phyloP scores from a whole-genome alignment of 495 filamentous ascomycete species.

The Trichoderma reesei region DNA sequence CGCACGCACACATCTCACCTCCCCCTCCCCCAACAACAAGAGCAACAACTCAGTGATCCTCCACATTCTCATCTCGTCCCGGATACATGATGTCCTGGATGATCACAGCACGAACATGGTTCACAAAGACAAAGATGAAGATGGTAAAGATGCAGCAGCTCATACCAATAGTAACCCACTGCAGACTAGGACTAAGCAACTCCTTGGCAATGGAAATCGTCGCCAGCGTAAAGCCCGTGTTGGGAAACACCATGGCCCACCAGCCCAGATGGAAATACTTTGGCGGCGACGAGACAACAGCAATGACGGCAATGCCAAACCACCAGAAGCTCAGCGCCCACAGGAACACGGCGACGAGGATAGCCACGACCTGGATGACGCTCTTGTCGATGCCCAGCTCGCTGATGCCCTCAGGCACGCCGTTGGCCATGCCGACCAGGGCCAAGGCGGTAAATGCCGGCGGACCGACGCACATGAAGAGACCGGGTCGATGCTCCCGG shows the following conservation, averaged over 20 bases:
- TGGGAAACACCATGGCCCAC: slow-evolving; percentile 51
- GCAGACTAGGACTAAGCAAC: slow-evolving; percentile 30
- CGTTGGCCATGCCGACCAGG: slow-evolving; percentile 34
- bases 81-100: slow-evolving; percentile 49
- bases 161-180: slow-evolving; percentile 40
- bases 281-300: slow-evolving; percentile 43
- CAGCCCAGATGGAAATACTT: slow-evolving; percentile 44
- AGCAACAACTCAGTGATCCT: background rate
- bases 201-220: slow-evolving; percentile 37
- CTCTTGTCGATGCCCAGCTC: background rate
- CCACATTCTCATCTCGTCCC: slow-evolving; percentile 51
- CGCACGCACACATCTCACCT: background rate
- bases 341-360: slow-evolving; percentile 49
- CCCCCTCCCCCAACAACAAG: background rate
- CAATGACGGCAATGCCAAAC: slow-evolving; percentile 49
- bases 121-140: slow-evolving; percentile 48
- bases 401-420: slow-evolving; percentile 20
- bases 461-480: slow-evolving; percentile 66
- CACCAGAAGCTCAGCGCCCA: slow-evolving; percentile 68
- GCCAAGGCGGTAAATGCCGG: slow-evolving; percentile 61
- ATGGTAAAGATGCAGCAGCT: slow-evolving; percentile 45
- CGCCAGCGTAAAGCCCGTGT: slow-evolving; percentile 44
- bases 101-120: slow-evolving; percentile 44
- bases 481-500: slow-evolving; percentile 40
- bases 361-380: slow-evolving; percentile 36